Percentiles rank a stretch among this genome's conserved stretches.
Evolutionary conservation across 208 protist genomes (phyloP).

Genomic region (Porcisia hertigi): DNA sequence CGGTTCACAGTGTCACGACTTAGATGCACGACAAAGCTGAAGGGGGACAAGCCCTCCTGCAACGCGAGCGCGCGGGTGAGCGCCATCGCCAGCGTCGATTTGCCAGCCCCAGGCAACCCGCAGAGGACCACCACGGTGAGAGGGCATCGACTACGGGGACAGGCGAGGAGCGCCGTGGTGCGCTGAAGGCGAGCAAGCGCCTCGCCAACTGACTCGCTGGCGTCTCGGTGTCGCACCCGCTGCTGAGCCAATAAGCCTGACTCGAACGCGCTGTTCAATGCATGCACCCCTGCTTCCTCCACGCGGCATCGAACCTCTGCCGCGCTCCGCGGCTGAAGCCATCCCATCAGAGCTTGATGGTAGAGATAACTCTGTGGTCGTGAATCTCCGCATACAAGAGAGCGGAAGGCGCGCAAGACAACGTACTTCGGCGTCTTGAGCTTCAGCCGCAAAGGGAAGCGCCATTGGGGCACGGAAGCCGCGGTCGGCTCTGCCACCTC

Average conservation of each 20-base stretch:
- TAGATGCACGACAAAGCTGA: constrained; percentile 53
- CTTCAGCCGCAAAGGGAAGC: constrained; percentile 75
- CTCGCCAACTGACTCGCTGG: constrained; percentile 32
- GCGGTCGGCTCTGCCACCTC: constrained; percentile 24
- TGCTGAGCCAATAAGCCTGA: constrained; percentile 19
- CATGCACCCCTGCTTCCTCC: constrained; percentile 31
- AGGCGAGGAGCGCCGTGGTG: constrained; percentile 30
- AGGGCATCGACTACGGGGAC: constrained; percentile 17
- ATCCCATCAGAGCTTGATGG: constrained; percentile 55
- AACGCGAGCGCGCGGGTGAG: constrained; percentile 16
- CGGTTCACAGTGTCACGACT: constrained; percentile 56
- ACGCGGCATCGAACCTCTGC: constrained; percentile 17
- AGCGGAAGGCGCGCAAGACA: constrained; percentile 78
- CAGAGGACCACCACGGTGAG: constrained; percentile 68
- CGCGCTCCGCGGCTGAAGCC: constrained; percentile 30
- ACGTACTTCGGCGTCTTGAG: constrained; percentile 79
- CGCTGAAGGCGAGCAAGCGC: constrained; percentile 46
- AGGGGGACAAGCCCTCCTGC: constrained; percentile 17
- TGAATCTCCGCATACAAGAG: constrained; percentile 60
- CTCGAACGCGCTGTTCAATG: constrained; percentile 50
- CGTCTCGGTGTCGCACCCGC: constrained; percentile 41
- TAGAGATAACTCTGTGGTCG: constrained; percentile 42
- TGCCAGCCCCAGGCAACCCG: constrained; percentile 71
- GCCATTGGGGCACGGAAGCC: constrained; percentile 25
- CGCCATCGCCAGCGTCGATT: constrained; percentile 49